phyloP scores from a whole-genome alignment of 148 eudicot genomes.

The Linanthus parryae region DNA sequence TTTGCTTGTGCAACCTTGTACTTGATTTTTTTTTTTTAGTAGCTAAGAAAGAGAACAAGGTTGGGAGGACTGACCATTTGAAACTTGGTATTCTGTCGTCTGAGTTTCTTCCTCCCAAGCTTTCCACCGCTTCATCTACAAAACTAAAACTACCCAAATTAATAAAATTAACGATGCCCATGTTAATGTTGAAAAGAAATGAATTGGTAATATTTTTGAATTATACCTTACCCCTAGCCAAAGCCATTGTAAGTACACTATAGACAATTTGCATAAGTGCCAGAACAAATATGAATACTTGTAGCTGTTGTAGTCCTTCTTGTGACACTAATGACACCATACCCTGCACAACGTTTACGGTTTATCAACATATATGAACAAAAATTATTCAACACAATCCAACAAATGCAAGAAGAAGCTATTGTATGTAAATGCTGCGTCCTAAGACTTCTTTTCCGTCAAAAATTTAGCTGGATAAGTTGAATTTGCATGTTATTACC shows the following conservation, averaged over 20 bases:
- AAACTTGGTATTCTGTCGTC: slow-evolving; percentile 25
- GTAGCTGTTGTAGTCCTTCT: slow-evolving; percentile 29
- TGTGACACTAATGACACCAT: slow-evolving; percentile 25
- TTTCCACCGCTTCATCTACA: slow-evolving; percentile 39
- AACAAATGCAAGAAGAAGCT: no score
- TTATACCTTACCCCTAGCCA: slow-evolving; percentile 45
- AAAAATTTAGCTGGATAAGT: no score
- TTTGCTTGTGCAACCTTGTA: background rate
- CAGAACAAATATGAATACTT: slow-evolving; percentile 30
- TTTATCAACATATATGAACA: no score
- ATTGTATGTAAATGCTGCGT: no score
- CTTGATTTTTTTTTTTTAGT: background rate
- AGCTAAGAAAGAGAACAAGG: background rate
- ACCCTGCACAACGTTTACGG: slow-evolving; percentile 31
- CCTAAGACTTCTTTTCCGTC: no score
- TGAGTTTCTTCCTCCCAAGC: slow-evolving; percentile 40
- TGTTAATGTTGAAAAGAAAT: background rate
- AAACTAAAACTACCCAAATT: background rate
- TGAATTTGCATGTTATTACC: no score
- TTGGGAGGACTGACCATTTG: slow-evolving; percentile 22
- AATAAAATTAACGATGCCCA: background rate
- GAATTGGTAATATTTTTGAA: no score
- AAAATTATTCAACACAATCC: no score
- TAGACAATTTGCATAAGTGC: slow-evolving; percentile 38
- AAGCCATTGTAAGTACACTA: slow-evolving; percentile 30